Evolutionary conservation across 139 green algal genomes (phyloP), one percentile per base, ranked within the genome.

Genomic region (Klebsormidium nitens): DNA sequence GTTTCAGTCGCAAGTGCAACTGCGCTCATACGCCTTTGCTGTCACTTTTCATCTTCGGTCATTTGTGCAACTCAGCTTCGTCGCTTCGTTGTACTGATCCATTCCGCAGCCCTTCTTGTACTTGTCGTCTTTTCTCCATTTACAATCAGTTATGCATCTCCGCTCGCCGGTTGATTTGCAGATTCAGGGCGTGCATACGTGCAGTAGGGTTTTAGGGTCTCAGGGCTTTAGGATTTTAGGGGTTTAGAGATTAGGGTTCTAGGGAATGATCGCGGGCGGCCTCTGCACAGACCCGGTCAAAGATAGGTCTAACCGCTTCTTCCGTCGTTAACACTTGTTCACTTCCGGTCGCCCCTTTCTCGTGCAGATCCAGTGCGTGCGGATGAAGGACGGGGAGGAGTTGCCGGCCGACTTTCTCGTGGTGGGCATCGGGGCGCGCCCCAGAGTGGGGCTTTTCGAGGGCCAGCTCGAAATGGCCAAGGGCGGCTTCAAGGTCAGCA

Each of bases 401-500:
- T 44, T 96, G 31, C 65, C 84, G 11, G 72, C 74, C 4, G 65
- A 74, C 11, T 62, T 96, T 47, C 89, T 96, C 65, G 69, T 96
- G 32, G 90, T 95, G 65, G 90, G 90, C 36, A 82, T 89, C 34
- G 90, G 90, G 5, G 90, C 89, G 0, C 77, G 85, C 2, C 81
- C 90, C 48, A 90, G 88, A 63, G 73, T 80, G 19, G 77, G 87
- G 37, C 81, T 93, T 31, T 85, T 95, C 39, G 81, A 69, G 48
- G 75, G 77, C 64, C 82, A 88, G 73, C 32, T 88, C 38, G 78
- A 80, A 26, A 65, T 82, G 65, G 81, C 74, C 3, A 70, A 78
- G n/a, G 89, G 90, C 23, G 90, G 90, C 58, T 88, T 95, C 64
- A 83, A 90, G 76, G 88, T 95, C 6, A 80, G 92, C 36, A n/a